Base-by-base conservation (phyloP, 345 rosid genomes). In the Eucalyptus guilfoylei region DNA sequence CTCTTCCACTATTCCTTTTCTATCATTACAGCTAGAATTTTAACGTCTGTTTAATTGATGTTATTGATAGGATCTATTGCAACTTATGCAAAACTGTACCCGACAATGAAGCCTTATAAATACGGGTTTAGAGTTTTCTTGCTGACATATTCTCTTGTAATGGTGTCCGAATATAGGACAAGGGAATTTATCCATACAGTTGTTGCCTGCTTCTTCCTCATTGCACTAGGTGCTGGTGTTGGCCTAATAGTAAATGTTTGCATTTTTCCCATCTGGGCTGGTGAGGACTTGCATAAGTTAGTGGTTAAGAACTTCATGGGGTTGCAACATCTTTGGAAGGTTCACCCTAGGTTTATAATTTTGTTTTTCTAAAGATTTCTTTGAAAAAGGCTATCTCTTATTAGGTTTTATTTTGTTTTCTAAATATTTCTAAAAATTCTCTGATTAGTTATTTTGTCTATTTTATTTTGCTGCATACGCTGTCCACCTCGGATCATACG, bases 231-330 rank as follows among this genome's bases (percentile, higher is more conserved):
- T 44, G 99, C 96, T 90, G 95, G 91, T 72, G 96, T 97, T 90
- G 91, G 95, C 89, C 94, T 96, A 89, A 94, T 89, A 54, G 92
- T 96, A 49, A 97, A 97, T 89, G 93, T 96, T 90, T 95, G 94
- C 93, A 95, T 96, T 90, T 97, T 94, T 91, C 98, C 99, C 44
- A 97, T 97, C n/a, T 97, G 99, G 99, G 98, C 99, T 88, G 97
- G 99, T 11, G 99, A 97, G 92, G 99, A 96, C 94, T 94, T 96
- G 86, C 99, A 95, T 91, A 92, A 92, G 87, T 92, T 95, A 94
- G 99, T 96, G 87, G 97, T 90, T 32, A 96, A 95, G 91, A 97
- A 97, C 90, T 97, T 97, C 91, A 91, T 87, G 94, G 95, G 92
- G 58, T 96, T 28, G 99, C 99, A 6, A 91, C 89, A 92, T 96